Percentiles rank a stretch among this genome's conserved stretches.
phyloP scores from a whole-genome alignment of 768 basidiomycete species.

The Pisolithus tinctorius region DNA sequence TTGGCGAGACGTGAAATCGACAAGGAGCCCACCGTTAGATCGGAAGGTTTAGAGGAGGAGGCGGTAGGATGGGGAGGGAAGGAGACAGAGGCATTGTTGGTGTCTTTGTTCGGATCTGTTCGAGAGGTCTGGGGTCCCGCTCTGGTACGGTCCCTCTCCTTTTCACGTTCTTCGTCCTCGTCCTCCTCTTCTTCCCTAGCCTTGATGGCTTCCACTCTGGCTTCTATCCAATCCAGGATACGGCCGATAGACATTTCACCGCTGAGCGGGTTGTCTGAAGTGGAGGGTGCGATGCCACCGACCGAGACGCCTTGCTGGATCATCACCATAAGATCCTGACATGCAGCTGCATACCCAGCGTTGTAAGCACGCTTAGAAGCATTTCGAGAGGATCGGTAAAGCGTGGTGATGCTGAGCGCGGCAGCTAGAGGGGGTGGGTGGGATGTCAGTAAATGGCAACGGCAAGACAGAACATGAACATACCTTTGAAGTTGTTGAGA shows the following conservation, averaged over 20 bases:
- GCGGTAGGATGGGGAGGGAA: conserved; percentile 14
- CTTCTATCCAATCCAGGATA: conserved; percentile 84
- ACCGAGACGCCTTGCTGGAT: conserved; percentile 78
- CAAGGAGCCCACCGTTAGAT: conserved; percentile 26
- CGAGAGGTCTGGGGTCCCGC: conserved; percentile 15
- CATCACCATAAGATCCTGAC: conserved; percentile 74
- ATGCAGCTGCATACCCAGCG: conserved; percentile 72
- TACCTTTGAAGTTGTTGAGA: conserved; percentile 77
- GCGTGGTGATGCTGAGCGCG: conserved; percentile 76
- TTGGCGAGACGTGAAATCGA: background rate
- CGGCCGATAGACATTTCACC: conserved; percentile 69
- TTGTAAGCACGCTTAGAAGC: conserved; percentile 78
- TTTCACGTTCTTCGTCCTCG: conserved; percentile 69
- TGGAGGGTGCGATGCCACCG: conserved; percentile 36
- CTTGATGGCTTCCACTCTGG: conserved; percentile 68
- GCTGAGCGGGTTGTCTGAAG: conserved; percentile 39
- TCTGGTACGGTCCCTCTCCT: conserved; percentile 38
- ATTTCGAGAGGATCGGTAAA: conserved; percentile 73
- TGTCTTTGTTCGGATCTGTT: conserved; percentile 15
- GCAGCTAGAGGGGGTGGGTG: conserved; percentile 47
- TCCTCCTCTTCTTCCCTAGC: conserved; percentile 76
- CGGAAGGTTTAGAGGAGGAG: conserved; percentile 12
- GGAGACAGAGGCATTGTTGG: conserved; percentile 5
- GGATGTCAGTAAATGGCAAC: conserved; percentile 5
- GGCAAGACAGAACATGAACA: background rate